Evolutionary conservation across 1,284 basidiomycete species (phyloP).

Genomic region (Ceratobasidium sp.): DNA sequence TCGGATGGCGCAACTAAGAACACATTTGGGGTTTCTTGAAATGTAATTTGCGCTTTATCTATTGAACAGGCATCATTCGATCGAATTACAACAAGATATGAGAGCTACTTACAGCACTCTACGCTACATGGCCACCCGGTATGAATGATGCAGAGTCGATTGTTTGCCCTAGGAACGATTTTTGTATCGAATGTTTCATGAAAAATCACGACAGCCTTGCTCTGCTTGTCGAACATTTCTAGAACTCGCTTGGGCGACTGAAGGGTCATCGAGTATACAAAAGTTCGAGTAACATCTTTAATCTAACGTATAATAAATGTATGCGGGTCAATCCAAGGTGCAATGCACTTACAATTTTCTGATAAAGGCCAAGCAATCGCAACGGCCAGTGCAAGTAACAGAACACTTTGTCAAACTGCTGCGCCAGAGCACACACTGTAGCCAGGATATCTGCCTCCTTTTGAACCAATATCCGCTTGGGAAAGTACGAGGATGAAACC

Average conservation of each 20-base stretch:
- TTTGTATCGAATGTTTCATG: background rate
- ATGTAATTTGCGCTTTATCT: background rate
- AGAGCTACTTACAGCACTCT: background rate
- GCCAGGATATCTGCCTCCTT: background rate
- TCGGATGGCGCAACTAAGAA: background rate
- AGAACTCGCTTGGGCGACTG: background rate
- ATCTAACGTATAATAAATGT: background rate
- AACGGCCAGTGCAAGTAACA: background rate
- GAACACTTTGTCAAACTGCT: background rate
- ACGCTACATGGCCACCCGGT: background rate
- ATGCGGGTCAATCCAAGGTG: background rate
- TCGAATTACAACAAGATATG: background rate
- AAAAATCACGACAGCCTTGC: background rate
- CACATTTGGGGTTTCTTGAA: background rate
- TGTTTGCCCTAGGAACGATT: background rate
- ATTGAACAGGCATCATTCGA: background rate
- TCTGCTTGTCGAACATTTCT: background rate
- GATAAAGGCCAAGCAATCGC: background rate
- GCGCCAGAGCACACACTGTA: background rate
- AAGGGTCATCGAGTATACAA: background rate
- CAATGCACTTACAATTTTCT: background rate
- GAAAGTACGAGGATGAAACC: background rate
- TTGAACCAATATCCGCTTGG: background rate
- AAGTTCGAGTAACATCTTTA: background rate
- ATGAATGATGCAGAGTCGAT: background rate